A percentile compares a stretch with the other conserved stretches of the same genome.
Conservation (phyloP, 768 basidiomycete genomes). For the Nidularia pulvinata region DNA sequence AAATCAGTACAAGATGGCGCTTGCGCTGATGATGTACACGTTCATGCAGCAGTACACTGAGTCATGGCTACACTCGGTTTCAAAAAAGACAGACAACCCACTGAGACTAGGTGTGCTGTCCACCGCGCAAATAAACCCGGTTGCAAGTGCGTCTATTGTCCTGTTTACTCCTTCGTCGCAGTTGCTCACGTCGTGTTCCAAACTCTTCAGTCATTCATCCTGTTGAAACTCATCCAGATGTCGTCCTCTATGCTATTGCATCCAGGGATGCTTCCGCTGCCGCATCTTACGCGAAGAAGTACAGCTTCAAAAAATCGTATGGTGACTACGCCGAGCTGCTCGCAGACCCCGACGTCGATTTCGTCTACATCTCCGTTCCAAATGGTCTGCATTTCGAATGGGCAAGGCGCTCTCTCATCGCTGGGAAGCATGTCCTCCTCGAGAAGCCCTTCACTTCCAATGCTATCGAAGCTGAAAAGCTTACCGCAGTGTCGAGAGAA, state of each 20-base stretch:
- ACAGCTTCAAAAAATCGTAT: conserved; percentile 48
- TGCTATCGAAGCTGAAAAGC: conserved; percentile 47
- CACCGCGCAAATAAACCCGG: conserved; percentile 17
- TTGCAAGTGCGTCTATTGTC: conserved; percentile 1
- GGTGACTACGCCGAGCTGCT: conserved; percentile 33
- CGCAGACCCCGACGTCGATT: conserved; percentile 53
- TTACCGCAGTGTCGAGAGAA: conserved; percentile 47
- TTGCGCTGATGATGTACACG: conserved; percentile 14
- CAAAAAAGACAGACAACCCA: conserved; percentile 14
- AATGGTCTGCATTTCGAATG: conserved; percentile 66
- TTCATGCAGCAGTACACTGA: conserved; percentile 17
- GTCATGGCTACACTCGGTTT: conserved; percentile 14
- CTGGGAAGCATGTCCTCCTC: conserved; percentile 65
- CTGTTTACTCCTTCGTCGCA: background rate
- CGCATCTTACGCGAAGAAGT: conserved; percentile 43
- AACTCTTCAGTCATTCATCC: conserved; percentile 16
- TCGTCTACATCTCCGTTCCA: conserved; percentile 61
- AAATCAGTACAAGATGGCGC: conserved; percentile 13
- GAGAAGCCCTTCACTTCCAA: conserved; percentile 59
- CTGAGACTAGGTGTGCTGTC: conserved; percentile 25
- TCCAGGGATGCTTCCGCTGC: conserved; percentile 31
- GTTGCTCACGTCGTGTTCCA: background rate
- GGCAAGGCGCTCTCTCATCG: conserved; percentile 61
- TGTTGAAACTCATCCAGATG: conserved; percentile 21
- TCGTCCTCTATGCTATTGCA: conserved; percentile 24